Base-by-base conservation (phyloP, 352 stramenopile genomes). In the Phytophthora idaei region DNA sequence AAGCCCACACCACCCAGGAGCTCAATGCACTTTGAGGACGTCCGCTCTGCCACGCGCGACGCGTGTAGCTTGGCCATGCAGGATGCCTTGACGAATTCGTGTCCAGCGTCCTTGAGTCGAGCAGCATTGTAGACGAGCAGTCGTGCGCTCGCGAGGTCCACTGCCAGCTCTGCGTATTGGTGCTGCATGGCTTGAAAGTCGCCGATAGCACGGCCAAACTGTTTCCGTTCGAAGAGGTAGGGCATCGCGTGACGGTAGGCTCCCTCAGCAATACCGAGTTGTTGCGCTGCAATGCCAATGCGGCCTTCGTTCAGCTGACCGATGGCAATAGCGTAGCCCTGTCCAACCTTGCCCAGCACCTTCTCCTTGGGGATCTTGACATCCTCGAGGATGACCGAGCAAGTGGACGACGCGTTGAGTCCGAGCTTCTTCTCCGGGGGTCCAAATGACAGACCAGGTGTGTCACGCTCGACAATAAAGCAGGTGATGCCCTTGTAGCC, bases 401-500 rank as follows among this genome's bases (percentile, higher is more conserved):
- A 98, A 0, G 96, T 99, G 28, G 89, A 97, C 21, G 91, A 98
- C 12, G 94, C 94, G 31, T 90, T 83, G 28, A 99, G 87, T 25
- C 96, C 96, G n/a, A 99, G 75, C 71, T 99, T 99, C 60, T 97
- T 92, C 77, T 99, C 96, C 0, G 89, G 85, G 9, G 83, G 83
- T 14, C 95, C 92, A 53, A 98, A 89, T 44, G 80, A 81, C 9
- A 99, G 72, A 12, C 93, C 90, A 49, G 94, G 80, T 4, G 79
- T 92, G 49, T 83, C 89, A 12, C 92, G 83, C 67, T 98, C 92
- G 8, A 99, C 90, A 71, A 98, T 92, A 71, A 99, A 98, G 57
- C 91, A 97, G 29, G 94, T 98, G 61, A 99, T 98, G 39, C 95
- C 95, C 76, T 97, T 98, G 81, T 98, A 97, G n/a, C 93, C 92